Evolutionary conservation across 768 basidiomycete genomes (phyloP), one percentile per base, ranked within the genome.

Genomic region (Suillus tomentosus): DNA sequence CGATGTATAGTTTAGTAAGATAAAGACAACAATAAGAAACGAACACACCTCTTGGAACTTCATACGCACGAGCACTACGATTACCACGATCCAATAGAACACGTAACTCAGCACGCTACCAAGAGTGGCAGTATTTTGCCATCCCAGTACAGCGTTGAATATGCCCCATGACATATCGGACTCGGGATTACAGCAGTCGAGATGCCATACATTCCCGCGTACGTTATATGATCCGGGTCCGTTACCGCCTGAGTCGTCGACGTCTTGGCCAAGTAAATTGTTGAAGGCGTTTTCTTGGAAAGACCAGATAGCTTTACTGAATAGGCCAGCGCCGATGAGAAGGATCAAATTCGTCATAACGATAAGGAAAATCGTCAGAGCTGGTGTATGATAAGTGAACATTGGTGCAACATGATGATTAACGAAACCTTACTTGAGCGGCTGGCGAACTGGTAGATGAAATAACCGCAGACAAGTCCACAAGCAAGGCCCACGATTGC

Each of bases 291-390:
- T 80, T 69, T 79, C 76, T 73, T 98, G 78, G 79, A 94, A 94
- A 40, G 84, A 78, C 69, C 88, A 87, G 24, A 94, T 81, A 4
- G 89, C 82, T 76, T 86, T 91, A 68, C 89, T 90, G 80, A 96
- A 95, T 34, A 99, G 84, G 17, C 96, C 96, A 0, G 96, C 90
- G 34, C 96, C 96, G 76, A 99, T 94, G 70, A 99, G 87, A 68
- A 98, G 84, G 55, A 99, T 80, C 67, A 99, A 78, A 80, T 93
- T 93, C 60, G 96, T 96, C 82, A 97, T 99, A 60, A 87, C 81
- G 70, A 98, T 79, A 61, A 99, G 84, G 88, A 99, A 99, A 67
- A 95, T 78, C 40, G 85, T 88, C 40, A 98, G 80, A 1, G 94
- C 91, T 86, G 65, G 27, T 10, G 11, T 14, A 22, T 11, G 15